Percentiles rank a stretch among this genome's conserved stretches.
These are phyloP conservation scores for Monilinia fructicola DNA, from an alignment of 2,329 filamentous ascomycete species.

Conservation along the genomic window DNA sequence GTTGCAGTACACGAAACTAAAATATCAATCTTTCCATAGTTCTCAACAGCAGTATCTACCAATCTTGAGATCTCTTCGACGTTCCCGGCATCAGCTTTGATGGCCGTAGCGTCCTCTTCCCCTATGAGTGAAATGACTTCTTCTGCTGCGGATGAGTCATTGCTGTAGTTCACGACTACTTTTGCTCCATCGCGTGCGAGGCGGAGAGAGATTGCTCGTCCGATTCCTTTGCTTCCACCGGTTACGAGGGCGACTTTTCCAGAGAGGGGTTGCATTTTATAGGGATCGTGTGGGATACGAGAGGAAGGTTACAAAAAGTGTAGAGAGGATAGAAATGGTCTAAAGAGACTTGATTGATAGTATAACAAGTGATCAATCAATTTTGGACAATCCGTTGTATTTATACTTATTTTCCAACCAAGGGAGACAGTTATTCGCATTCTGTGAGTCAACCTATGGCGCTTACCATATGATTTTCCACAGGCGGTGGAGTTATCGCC, in stretches of 20 bases:
- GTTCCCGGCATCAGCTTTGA: slow-evolving; percentile 56
- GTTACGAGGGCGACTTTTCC: slow-evolving; percentile 40
- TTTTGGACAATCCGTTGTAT: not conserved
- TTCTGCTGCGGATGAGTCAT: slow-evolving; percentile 48
- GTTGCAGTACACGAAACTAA: slow-evolving; percentile 57
- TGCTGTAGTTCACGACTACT: slow-evolving; percentile 59
- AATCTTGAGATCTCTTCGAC: slow-evolving; percentile 49
- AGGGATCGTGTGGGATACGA: slow-evolving; percentile 1
- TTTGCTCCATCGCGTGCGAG: slow-evolving; percentile 56
- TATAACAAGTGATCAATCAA: not conserved
- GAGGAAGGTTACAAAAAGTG: not conserved
- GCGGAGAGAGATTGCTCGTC: slow-evolving; percentile 56
- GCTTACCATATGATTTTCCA: not conserved
- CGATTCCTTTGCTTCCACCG: slow-evolving; percentile 57
- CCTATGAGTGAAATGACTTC: slow-evolving; percentile 52
- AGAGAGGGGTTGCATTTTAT: slow-evolving; percentile 30
- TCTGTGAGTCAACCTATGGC: not conserved
- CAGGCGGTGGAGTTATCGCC: not conserved
- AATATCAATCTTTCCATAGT: slow-evolving; percentile 58
- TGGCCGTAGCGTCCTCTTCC: slow-evolving; percentile 48
- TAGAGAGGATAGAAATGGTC: not conserved
- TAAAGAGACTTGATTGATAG: not conserved
- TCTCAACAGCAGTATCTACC: slow-evolving; percentile 49
- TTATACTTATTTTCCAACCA: not conserved
- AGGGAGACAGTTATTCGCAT: not conserved